Evolutionary conservation across 2,329 filamentous ascomycete genomes (phyloP).

Genomic region (Phialophora tarda): DNA sequence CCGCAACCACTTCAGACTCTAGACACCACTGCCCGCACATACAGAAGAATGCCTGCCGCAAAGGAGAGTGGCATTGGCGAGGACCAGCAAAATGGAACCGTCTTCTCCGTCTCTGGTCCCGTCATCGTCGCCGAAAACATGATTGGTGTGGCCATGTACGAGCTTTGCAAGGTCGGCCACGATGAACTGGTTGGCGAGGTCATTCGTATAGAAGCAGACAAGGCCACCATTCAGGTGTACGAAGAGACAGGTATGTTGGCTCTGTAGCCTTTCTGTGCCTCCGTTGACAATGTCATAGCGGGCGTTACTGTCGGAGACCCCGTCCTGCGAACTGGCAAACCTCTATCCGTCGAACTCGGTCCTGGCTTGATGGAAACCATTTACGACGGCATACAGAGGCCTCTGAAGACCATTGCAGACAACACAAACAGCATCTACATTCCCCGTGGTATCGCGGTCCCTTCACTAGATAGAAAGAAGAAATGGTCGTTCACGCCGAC

Average conservation of each 20-base stretch:
- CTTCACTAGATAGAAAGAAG: constrained; percentile 85
- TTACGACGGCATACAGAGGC: constrained; percentile 98
- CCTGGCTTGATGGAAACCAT: constrained; percentile 98
- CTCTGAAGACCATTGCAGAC: constrained; percentile 81
- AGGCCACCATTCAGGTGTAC: constrained; percentile 97
- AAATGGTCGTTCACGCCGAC: constrained; percentile 95
- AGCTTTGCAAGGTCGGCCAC: constrained; percentile 92
- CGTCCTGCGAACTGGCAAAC: constrained; percentile 88
- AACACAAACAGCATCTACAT: constrained; percentile 92
- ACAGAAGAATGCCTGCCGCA: constrained; percentile 51
- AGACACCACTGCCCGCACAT: constrained; percentile 40
- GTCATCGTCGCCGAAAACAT: constrained; percentile 98
- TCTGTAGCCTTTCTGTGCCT: constrained; percentile 26
- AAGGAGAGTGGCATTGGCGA: constrained; percentile 54
- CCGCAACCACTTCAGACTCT: constrained; percentile 40
- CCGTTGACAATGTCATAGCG: constrained; percentile 58
- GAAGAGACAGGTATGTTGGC: constrained; percentile 81
- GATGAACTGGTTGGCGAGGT: constrained; percentile 94
- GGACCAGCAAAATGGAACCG: constrained; percentile 65
- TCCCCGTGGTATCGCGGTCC: constrained; percentile 86
- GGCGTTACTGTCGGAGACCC: constrained; percentile 96
- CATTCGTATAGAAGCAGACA: constrained; percentile 95
- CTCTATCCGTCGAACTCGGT: constrained; percentile 94
- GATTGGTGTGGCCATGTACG: constrained; percentile 99
- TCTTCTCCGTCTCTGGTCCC: constrained; percentile 79